Evolutionary conservation across 1,284 basidiomycete genomes (phyloP).

Genomic region (Trichosporon sp.): DNA sequence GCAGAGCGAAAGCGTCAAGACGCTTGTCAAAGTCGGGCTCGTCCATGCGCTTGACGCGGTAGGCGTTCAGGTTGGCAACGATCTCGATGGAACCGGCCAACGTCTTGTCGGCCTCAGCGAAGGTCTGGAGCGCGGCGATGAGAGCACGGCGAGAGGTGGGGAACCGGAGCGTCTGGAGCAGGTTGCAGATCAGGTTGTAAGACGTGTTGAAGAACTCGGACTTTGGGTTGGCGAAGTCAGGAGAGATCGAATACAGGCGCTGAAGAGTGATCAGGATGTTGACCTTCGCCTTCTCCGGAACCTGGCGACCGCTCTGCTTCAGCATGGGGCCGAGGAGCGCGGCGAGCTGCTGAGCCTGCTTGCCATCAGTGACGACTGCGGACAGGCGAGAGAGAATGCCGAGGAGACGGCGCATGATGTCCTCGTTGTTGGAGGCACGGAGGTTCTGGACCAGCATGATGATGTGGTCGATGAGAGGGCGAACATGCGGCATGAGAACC

Average conservation of each 20-base stretch:
- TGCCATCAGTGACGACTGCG: slow-evolving; percentile 68
- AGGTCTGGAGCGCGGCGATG: slow-evolving; percentile 65
- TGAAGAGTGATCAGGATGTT: slow-evolving; percentile 78
- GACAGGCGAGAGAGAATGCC: slow-evolving; percentile 77
- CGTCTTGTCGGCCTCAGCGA: slow-evolving; percentile 63
- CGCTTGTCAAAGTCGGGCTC: slow-evolving; percentile 93
- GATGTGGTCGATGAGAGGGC: slow-evolving; percentile 72
- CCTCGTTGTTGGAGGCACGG: slow-evolving; percentile 62
- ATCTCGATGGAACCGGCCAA: slow-evolving; percentile 63
- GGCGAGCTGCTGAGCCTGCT: slow-evolving; percentile 75
- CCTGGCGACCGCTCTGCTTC: slow-evolving; percentile 71
- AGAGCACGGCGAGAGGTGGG: slow-evolving; percentile 71
- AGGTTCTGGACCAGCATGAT: slow-evolving; percentile 69
- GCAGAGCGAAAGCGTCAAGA: slow-evolving; percentile 70
- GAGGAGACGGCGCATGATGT: slow-evolving; percentile 81
- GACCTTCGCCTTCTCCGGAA: slow-evolving; percentile 85
- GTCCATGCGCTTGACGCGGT: slow-evolving; percentile 76
- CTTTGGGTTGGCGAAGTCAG: slow-evolving; percentile 64
- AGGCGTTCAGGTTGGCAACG: slow-evolving; percentile 79
- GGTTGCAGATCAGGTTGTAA: slow-evolving; percentile 69
- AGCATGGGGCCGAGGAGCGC: slow-evolving; percentile 78
- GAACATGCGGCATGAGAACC: slow-evolving; percentile 72
- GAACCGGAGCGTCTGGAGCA: slow-evolving; percentile 75
- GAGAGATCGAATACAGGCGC: slow-evolving; percentile 72
- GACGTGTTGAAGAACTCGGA: slow-evolving; percentile 64